Base-by-base conservation (phyloP, 495 filamentous ascomycete species). In the Margaritispora aquatica region DNA sequence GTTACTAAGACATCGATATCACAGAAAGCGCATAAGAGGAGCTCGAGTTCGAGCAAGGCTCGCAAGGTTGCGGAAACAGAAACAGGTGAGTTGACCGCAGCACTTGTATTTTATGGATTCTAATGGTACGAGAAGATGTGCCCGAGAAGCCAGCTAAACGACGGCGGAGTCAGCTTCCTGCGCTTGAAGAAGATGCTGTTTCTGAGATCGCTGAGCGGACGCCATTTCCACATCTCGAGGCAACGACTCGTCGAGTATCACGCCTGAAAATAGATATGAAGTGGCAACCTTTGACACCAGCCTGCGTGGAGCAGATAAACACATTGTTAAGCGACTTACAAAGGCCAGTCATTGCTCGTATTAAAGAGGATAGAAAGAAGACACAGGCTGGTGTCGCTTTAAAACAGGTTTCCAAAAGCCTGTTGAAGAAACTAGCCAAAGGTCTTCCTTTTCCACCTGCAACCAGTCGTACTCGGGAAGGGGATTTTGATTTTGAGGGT, bases 401-500 rank as follows among this genome's bases (percentile, higher is more conserved):
- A 59, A 34, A 54, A n/a, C 38, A 53, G 54, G 56, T 68, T 19
- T 64, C 58, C 24, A 57, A 53, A 4, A 63, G 57, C 58, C 59
- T 74, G 19, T 59, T 58, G 23, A 51, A 52, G 41, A 60, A 55
- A 21, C 58, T 65, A n/a, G 53, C 58, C 13, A 66, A 59, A 53
- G 60, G 54, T 17, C 48, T 84, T 74, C 81, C 81, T 27, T 84
- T 88, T 59, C 84, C 85, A 2, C 80, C 77, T 8, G 70, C 75
- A 46, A 76, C 80, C 10, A 23, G 59, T 1, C 27, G 20, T 36
- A 38, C 58, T 4, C 80, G 77, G 57, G 82, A 81, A 29, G 70
- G 75, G 0, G 72, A 79, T 60, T 87, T 88, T 62, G 80, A 87
- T 63, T 80, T 81, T 56, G 83, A 86, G 54, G 76, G 76, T 61